Percentiles rank a stretch among this genome's conserved stretches.
phyloP scores from a whole-genome alignment of 306 rosid species.

The Delonix regia region DNA sequence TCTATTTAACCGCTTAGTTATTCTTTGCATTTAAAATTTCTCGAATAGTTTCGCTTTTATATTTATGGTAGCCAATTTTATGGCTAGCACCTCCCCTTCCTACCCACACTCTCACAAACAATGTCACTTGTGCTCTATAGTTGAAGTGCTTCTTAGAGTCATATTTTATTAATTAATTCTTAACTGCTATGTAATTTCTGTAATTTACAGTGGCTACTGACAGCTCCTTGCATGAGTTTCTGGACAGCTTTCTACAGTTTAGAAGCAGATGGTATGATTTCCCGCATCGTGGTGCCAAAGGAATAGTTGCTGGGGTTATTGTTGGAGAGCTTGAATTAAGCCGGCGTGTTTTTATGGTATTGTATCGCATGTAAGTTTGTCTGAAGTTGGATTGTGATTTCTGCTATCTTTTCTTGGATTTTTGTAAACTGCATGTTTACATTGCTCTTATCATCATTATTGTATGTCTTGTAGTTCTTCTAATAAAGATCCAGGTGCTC shows the following conservation, averaged over 20 bases:
- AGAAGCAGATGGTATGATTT: conserved; percentile 98
- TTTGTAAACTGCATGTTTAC: neutral
- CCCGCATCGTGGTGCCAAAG: conserved; percentile 77
- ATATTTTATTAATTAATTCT: neutral
- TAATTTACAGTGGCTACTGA: conserved; percentile 77
- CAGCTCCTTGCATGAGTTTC: conserved; percentile 79
- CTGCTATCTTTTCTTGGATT: neutral
- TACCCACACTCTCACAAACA: too few species aligned
- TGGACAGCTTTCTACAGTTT: conserved; percentile 86
- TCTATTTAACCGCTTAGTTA: neutral
- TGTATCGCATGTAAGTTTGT: conserved; percentile 88
- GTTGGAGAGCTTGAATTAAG: conserved; percentile 86
- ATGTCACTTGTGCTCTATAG: neutral
- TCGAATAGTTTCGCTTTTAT: neutral
- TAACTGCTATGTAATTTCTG: neutral
- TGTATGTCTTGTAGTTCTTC: conserved; percentile 69
- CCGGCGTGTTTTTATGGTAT: conserved; percentile 89
- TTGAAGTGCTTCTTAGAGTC: neutral
- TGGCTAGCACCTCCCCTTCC: neutral
- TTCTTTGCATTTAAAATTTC: neutral
- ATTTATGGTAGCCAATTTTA: neutral
- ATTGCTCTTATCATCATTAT: conserved; percentile 9
- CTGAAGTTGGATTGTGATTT: conserved; percentile 19
- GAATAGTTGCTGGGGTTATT: conserved; percentile 85
- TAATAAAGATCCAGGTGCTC: conserved; percentile 84